Conservation (phyloP, 2,329 filamentous ascomycete species). For the Ascosphaera apis region DNA sequence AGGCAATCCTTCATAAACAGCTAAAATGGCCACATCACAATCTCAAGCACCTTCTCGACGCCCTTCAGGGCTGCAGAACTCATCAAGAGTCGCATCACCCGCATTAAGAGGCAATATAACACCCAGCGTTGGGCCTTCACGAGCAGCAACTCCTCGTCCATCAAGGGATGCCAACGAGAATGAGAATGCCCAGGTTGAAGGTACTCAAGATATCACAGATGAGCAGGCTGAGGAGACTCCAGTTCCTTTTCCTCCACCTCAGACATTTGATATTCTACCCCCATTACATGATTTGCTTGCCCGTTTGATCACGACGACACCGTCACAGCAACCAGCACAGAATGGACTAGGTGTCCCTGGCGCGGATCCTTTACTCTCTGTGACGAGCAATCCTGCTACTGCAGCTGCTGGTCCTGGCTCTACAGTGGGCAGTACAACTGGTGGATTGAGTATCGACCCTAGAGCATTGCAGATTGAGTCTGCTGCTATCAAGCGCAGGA, state of each 20-base stretch:
- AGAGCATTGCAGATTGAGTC: conserved; percentile 65
- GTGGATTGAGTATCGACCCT: conserved; percentile 25
- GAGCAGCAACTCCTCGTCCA: no score
- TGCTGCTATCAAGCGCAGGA: conserved; percentile 57
- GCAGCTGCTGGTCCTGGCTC: conserved; percentile 7
- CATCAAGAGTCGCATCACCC: conserved; percentile 2
- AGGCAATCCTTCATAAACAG: no score
- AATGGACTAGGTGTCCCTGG: not conserved
- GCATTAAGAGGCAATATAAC: not conserved
- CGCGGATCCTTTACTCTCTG: not conserved
- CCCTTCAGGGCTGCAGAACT: conserved; percentile 2
- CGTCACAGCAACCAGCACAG: conserved; percentile 6
- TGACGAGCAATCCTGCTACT: conserved; percentile 7
- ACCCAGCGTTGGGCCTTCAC: no score
- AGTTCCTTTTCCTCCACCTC: conserved; percentile 44
- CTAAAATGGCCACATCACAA: conserved; percentile 1
- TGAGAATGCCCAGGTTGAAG: not conserved
- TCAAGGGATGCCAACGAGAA: no score
- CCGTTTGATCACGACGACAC: conserved; percentile 36
- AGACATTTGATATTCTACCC: conserved; percentile 67
- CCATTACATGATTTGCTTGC: conserved; percentile 57
- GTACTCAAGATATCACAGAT: conserved; percentile 1
- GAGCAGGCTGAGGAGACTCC: conserved; percentile 3
- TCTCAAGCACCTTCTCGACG: not conserved
- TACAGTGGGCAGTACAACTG: conserved; percentile 7